Evolutionary conservation across 139 green algal genomes (phyloP).

Genomic region (Chlorella sp.): DNA sequence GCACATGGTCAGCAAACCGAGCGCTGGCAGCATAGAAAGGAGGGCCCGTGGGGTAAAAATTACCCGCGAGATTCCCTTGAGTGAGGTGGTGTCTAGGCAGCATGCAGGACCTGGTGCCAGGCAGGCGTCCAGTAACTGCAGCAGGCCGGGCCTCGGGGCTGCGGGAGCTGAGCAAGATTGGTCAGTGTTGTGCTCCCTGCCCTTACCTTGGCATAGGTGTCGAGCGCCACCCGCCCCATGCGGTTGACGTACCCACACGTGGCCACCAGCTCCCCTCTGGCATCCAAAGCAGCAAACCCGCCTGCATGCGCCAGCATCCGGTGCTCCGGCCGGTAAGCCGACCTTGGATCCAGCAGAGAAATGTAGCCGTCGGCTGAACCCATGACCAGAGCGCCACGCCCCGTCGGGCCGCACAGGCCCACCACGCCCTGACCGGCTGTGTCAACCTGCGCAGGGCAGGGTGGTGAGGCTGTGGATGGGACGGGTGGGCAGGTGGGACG

Average conservation of each 20-base stretch:
- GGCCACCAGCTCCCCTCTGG: conserved; percentile 63
- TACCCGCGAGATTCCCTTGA: too few relatives aligned
- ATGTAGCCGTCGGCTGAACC: conserved; percentile 58
- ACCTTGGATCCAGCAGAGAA: conserved; percentile 62
- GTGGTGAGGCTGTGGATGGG: background rate
- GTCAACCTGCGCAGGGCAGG: conserved; percentile 41
- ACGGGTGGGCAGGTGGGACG: background rate
- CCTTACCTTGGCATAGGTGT: conserved; percentile 21
- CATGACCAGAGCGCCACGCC: conserved; percentile 53
- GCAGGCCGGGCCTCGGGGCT: background rate
- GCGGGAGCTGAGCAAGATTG: background rate
- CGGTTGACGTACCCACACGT: conserved; percentile 54
- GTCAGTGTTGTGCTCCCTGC: too few relatives aligned
- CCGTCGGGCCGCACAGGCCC: conserved; percentile 47
- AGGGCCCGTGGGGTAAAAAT: too few relatives aligned
- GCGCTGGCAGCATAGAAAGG: too few relatives aligned
- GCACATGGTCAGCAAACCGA: background rate
- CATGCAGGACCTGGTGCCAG: background rate
- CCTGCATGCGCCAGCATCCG: conserved; percentile 57
- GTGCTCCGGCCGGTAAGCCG: conserved; percentile 49
- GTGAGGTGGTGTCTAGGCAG: background rate
- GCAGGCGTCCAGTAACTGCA: background rate
- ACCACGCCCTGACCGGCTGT: conserved; percentile 45
- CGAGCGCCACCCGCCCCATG: conserved; percentile 28
- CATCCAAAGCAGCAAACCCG: conserved; percentile 70